These are phyloP conservation scores for Erysimum pusillum DNA, from an alignment of 441 rosid genomes.

Conservation along the genomic window DNA sequence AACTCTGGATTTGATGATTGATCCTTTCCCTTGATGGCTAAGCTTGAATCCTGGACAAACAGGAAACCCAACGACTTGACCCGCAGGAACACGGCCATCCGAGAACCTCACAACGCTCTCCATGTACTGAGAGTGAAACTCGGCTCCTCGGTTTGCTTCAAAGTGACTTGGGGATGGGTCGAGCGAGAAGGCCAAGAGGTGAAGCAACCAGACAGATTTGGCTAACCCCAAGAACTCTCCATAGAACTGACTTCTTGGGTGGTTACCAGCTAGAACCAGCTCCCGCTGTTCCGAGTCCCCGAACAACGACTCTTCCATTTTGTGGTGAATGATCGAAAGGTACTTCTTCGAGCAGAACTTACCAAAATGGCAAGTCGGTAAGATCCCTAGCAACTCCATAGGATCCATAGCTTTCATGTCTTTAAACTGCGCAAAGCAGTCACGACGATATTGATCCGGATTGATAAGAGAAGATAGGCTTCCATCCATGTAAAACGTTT, in stretches of 20 bases:
- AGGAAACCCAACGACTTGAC: constrained; percentile 86
- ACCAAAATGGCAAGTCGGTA: constrained; percentile 88
- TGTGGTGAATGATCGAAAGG: constrained; percentile 79
- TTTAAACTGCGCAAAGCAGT: constrained; percentile 84
- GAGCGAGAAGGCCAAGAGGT: constrained; percentile 89
- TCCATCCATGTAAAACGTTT: constrained; percentile 96
- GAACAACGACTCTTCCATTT: constrained; percentile 94
- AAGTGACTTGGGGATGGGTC: constrained; percentile 86
- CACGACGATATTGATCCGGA: constrained; percentile 82
- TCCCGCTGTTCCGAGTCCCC: constrained; percentile 80
- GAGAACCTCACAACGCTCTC: constrained; percentile 84
- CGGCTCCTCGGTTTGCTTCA: constrained; percentile 88
- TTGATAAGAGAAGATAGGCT: constrained; percentile 89
- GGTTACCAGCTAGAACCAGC: constrained; percentile 71
- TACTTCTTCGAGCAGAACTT: constrained; percentile 89
- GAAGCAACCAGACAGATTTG: constrained; percentile 91
- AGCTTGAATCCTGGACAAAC: constrained; percentile 95
- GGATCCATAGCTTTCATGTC: constrained; percentile 99
- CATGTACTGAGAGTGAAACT: constrained; percentile 84
- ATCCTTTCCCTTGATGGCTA: constrained; percentile 63
- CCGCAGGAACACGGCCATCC: constrained; percentile 69
- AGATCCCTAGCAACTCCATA: constrained; percentile 83
- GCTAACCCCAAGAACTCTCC: constrained; percentile 80
- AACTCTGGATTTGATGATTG: constrained; percentile 83
- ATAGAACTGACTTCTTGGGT: constrained; percentile 88